Conservation (phyloP, 163 green algal species). For the Scenedesmus sp. region DNA sequence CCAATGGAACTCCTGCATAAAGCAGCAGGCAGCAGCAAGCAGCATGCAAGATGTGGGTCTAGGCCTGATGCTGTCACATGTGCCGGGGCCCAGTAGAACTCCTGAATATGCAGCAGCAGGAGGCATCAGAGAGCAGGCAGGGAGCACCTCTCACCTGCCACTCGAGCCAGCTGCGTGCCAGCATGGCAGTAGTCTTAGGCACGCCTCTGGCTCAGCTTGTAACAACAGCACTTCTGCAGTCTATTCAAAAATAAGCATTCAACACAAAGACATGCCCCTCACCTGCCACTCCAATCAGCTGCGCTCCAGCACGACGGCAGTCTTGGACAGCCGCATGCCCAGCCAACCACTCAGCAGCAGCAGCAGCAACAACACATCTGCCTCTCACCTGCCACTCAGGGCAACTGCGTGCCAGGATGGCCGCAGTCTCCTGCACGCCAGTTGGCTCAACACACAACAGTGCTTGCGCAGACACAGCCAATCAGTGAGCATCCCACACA, state of each 20-base stretch:
- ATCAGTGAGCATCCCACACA: no score
- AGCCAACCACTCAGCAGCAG: no score
- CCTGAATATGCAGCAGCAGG: neutral
- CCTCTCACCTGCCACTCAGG: no score
- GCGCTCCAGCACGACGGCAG: neutral
- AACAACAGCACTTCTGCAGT: no score
- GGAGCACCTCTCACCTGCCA: no score
- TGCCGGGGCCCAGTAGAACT: neutral
- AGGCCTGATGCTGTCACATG: neutral
- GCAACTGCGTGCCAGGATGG: no score
- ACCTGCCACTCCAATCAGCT: neutral
- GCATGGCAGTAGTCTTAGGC: neutral
- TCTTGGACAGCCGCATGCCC: constrained; percentile 6
- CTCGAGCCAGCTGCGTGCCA: no score
- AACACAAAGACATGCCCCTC: neutral
- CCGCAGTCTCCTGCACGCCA: neutral
- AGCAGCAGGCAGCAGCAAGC: neutral
- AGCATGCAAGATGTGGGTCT: neutral
- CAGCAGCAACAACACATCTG: no score
- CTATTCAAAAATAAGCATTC: no score
- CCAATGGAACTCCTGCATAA: constrained; percentile 39
- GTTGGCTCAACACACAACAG: no score
- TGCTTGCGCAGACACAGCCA: no score
- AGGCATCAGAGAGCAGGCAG: no score
- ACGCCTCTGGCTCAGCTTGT: neutral